These are phyloP conservation scores for Prunus padus DNA, from an alignment of 306 rosid genomes.

Conservation along the genomic window DNA sequence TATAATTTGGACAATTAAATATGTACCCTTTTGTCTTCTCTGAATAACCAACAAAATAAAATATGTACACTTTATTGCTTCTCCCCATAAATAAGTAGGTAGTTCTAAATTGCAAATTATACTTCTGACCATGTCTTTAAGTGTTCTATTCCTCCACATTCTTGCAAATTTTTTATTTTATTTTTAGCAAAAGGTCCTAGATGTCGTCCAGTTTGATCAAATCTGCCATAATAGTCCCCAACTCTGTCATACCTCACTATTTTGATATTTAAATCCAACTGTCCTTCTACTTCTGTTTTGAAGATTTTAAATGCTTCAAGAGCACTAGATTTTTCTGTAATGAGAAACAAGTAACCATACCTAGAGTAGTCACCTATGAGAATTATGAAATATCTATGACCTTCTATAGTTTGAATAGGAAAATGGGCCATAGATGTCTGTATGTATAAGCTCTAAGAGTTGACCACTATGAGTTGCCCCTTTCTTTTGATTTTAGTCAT, in stretches of 20 bases:
- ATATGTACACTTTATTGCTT: too few relatives aligned
- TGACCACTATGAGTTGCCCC: not conserved
- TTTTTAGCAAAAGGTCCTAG: not conserved
- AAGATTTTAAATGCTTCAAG: not conserved
- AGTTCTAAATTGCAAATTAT: too few relatives aligned
- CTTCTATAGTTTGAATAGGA: not conserved
- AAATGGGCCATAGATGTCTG: not conserved
- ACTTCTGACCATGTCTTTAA: too few relatives aligned
- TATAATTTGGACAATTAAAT: too few relatives aligned
- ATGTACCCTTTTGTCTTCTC: too few relatives aligned
- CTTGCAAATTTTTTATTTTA: too few relatives aligned
- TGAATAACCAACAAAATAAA: too few relatives aligned
- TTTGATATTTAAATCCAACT: not conserved
- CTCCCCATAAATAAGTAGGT: too few relatives aligned
- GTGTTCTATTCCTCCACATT: too few relatives aligned
- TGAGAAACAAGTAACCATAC: not conserved
- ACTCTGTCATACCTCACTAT: not conserved
- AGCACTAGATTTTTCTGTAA: not conserved
- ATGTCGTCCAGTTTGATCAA: not conserved
- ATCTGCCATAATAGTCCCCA: not conserved
- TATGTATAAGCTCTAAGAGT: not conserved
- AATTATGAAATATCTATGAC: not conserved
- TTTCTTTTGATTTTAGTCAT: not conserved
- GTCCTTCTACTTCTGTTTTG: conserved; percentile 1
- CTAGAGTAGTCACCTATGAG: not conserved